phyloP scores from a whole-genome alignment of 2,329 filamentous ascomycete genomes.

The Penicillium carneum region DNA sequence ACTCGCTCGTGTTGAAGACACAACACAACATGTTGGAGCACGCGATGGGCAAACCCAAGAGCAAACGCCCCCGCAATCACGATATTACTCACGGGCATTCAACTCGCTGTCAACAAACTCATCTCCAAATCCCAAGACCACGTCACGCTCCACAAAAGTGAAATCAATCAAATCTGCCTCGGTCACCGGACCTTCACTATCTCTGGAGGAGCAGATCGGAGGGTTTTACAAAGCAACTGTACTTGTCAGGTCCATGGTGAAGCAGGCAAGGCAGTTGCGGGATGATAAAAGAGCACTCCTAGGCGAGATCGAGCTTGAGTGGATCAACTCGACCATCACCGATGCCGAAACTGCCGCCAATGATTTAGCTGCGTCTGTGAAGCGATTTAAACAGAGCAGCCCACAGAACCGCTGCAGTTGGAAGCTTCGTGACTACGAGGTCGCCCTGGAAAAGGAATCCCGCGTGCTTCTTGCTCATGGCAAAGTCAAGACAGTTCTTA shows the following conservation, averaged over 20 bases:
- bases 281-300: constrained; percentile 18
- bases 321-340: constrained; percentile 38
- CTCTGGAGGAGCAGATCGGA: constrained; percentile 21
- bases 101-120: constrained; percentile 1
- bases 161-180: constrained; percentile 1
- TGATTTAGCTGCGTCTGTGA: constrained; percentile 38
- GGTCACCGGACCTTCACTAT: not conserved
- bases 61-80: not conserved
- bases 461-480: constrained; percentile 29
- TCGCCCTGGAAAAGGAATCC: constrained; percentile 26
- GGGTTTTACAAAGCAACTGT: constrained; percentile 17
- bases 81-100: constrained; percentile 6
- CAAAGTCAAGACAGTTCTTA: constrained; percentile 32
- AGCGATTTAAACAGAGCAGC: constrained; percentile 27
- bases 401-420: constrained; percentile 31
- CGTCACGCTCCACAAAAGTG: not conserved
- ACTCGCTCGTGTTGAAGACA: not conserved
- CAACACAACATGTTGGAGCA: not conserved
- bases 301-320: constrained; percentile 34
- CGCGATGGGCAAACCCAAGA: not conserved
- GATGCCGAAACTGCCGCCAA: constrained; percentile 46
- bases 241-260: constrained; percentile 10
- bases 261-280: constrained; percentile 19
- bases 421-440: constrained; percentile 28
- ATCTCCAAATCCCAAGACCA: not conserved